Conservation (phyloP, 1,284 basidiomycete species). For the Sanguinoderma infundibulare region DNA sequence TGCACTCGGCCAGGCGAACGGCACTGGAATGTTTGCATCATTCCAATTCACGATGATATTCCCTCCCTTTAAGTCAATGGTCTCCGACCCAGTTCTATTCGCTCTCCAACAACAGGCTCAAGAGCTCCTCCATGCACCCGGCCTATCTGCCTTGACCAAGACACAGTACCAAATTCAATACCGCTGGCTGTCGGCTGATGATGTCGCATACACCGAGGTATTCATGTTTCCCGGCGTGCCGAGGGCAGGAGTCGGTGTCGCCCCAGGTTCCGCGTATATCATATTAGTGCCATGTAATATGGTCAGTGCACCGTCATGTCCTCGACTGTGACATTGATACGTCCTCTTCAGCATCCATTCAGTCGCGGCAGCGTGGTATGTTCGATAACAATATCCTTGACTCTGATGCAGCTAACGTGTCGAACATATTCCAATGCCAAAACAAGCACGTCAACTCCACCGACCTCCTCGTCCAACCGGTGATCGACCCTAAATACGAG, state of each 20-base stretch:
- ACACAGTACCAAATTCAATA: conserved; percentile 14
- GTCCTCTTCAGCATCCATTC: background rate
- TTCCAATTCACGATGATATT: conserved; percentile 1
- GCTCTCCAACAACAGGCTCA: conserved; percentile 1
- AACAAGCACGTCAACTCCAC: conserved; percentile 13
- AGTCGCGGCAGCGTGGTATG: conserved; percentile 8
- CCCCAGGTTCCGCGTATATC: conserved; percentile 2
- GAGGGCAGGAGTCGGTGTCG: background rate
- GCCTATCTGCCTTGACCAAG: conserved; percentile 7
- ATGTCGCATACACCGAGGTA: conserved; percentile 10
- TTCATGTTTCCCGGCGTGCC: conserved; percentile 14
- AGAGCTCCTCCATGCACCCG: background rate
- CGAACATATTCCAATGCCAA: no score
- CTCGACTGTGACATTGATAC: no score
- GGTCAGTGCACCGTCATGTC: background rate
- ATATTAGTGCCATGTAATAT: conserved; percentile 5
- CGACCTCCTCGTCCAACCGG: conserved; percentile 1
- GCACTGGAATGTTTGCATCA: conserved; percentile 10
- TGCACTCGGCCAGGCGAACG: background rate
- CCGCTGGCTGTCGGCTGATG: conserved; percentile 10
- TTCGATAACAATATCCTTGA: background rate
- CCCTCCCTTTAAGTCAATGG: conserved; percentile 1
- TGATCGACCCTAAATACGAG: conserved; percentile 9
- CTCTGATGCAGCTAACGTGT: no score
- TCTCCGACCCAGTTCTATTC: background rate